A percentile compares a stretch with the other conserved stretches of the same genome.
Conservation (phyloP, 2,329 filamentous ascomycete species). For the Trichoderma lentiforme region DNA sequence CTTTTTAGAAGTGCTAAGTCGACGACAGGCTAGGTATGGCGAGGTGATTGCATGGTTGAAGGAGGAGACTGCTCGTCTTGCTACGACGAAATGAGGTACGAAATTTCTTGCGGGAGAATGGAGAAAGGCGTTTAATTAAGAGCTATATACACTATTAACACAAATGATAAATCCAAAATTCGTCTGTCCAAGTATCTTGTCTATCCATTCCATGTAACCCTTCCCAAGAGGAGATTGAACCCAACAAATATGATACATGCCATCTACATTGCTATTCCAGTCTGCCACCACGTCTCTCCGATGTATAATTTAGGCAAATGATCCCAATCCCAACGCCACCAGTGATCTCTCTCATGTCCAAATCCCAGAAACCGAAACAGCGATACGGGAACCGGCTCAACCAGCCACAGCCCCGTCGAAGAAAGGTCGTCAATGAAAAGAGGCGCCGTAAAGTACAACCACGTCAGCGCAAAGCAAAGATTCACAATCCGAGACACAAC, state of each 20-base stretch:
- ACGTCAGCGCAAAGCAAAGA: conserved; percentile 57
- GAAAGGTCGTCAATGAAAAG: conserved; percentile 75
- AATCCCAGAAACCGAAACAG: conserved; percentile 63
- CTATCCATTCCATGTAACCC: not conserved
- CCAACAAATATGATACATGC: not conserved
- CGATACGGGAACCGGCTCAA: conserved; percentile 79
- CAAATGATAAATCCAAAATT: not conserved
- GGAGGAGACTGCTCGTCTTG: conserved; percentile 40
- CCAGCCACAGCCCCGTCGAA: conserved; percentile 70
- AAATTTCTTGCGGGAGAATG: not conserved
- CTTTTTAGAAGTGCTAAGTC: conserved; percentile 64
- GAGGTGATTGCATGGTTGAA: conserved; percentile 67
- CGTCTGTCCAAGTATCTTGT: not conserved
- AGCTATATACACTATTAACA: not conserved
- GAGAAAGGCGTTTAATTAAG: rapidly evolving
- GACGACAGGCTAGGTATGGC: conserved; percentile 68
- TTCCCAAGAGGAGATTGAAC: not conserved
- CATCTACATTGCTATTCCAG: conserved; percentile 32
- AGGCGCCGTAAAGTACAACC: conserved; percentile 65
- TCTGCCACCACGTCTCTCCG: conserved; percentile 61
- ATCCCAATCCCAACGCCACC: conserved; percentile 63
- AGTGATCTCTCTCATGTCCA: conserved; percentile 57
- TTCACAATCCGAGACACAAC: conserved; percentile 54
- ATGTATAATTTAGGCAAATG: conserved; percentile 54
- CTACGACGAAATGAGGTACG: not conserved